These are phyloP conservation scores for Cubamyces sp. DNA, from an alignment of 768 basidiomycete species.

Conservation along the genomic window DNA sequence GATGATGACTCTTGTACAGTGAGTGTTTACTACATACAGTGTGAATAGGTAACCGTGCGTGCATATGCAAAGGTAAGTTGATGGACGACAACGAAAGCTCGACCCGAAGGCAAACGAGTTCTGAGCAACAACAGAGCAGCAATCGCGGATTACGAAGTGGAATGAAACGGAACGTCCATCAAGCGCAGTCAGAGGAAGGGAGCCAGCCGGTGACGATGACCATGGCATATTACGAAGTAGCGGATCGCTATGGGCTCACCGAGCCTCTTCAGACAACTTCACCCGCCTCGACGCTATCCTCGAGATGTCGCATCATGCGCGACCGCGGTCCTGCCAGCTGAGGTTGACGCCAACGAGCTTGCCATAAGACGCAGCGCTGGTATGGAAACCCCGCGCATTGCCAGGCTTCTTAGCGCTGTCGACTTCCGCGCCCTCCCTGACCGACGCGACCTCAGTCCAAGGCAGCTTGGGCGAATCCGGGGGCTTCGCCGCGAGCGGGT, in stretches of 20 bases:
- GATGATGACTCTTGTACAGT: background rate
- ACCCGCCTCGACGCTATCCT: too few species aligned
- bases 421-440: background rate
- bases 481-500: slow-evolving; percentile 26
- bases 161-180: background rate
- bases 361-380: slow-evolving; percentile 23
- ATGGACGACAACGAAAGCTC: background rate
- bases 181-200: background rate
- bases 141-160: background rate
- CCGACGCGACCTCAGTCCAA: slow-evolving; percentile 22
- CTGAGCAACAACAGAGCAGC: background rate
- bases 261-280: too few species aligned
- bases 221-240: background rate
- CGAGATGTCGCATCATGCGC: too few species aligned
- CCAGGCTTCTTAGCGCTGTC: slow-evolving; percentile 10
- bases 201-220: background rate
- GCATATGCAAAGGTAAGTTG: background rate
- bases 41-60: background rate
- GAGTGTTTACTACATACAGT: background rate
- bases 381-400: slow-evolving; percentile 26
- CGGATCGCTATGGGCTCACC: too few species aligned
- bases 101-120: background rate
- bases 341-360: too few species aligned
- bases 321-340: too few species aligned
- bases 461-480: slow-evolving; percentile 21